phyloP scores from a whole-genome alignment of 1,139 yeast species.

The Yamadazyma triangularis region DNA sequence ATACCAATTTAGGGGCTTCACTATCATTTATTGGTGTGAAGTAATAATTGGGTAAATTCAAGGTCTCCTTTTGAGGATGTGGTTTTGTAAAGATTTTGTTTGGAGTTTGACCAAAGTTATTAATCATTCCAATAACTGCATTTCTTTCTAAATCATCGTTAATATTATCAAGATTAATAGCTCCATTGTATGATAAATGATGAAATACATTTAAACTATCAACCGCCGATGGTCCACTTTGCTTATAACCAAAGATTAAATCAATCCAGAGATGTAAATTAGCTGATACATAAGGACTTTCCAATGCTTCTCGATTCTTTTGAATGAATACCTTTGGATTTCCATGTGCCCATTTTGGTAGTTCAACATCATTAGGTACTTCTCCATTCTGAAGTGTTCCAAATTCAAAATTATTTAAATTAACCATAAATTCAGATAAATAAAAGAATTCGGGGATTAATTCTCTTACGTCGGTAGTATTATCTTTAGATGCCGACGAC shows the following conservation, averaged over 20 bases:
- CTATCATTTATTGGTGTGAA: conserved; percentile 19
- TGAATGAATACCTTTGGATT: conserved; percentile 69
- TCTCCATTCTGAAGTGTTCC: conserved; percentile 66
- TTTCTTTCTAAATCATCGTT: conserved; percentile 67
- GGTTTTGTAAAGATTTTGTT: conserved; percentile 59
- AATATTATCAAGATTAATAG: conserved; percentile 68
- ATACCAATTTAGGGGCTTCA: conserved; percentile 24
- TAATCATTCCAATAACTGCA: conserved; percentile 78
- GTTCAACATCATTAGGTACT: conserved; percentile 51
- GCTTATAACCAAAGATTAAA: conserved; percentile 73
- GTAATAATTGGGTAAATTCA: conserved; percentile 32
- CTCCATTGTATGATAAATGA: conserved; percentile 77
- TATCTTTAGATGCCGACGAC: conserved; percentile 74
- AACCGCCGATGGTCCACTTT: conserved; percentile 65
- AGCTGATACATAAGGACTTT: conserved; percentile 71
- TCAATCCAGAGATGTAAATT: conserved; percentile 82
- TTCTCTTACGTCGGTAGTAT: conserved; percentile 83
- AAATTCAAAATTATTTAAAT: conserved; percentile 60
- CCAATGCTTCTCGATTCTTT: conserved; percentile 76
- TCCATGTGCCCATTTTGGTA: conserved; percentile 81
- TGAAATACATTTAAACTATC: conserved; percentile 71
- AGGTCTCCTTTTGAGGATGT: conserved; percentile 50
- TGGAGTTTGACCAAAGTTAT: conserved; percentile 90
- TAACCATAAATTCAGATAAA: conserved; percentile 68
- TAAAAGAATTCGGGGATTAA: conserved; percentile 80